Percentiles rank a stretch among this genome's conserved stretches.
Conservation (phyloP, 192 early-diverging fungal genomes). For the Entomortierella lignicola region DNA sequence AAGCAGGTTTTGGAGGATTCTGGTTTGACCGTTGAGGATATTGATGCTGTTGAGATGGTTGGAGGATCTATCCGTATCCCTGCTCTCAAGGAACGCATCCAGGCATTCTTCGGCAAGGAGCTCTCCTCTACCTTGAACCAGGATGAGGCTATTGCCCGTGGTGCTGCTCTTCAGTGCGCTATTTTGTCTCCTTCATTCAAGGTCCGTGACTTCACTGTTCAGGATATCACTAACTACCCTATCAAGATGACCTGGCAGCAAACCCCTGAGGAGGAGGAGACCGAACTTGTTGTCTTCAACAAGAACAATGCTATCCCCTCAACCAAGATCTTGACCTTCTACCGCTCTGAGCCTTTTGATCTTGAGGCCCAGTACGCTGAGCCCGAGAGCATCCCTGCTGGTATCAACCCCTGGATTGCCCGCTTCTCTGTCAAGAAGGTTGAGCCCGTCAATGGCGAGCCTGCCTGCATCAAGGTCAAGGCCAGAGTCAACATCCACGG, state of each 20-base stretch:
- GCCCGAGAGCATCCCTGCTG: conserved; percentile 76
- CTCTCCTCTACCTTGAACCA: conserved; percentile 95
- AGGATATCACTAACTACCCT: conserved; percentile 91
- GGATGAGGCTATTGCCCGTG: conserved; percentile 97
- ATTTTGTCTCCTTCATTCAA: conserved; percentile 97
- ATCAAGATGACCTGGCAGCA: conserved; percentile 91
- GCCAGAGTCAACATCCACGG: conserved; percentile 88
- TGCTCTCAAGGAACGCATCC: conserved; percentile 89
- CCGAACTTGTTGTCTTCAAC: conserved; percentile 88
- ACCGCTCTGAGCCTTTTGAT: conserved; percentile 85
- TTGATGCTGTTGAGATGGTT: conserved; percentile 94
- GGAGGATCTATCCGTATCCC: conserved; percentile 96
- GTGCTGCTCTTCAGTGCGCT: conserved; percentile 96
- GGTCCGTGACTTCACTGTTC: conserved; percentile 94
- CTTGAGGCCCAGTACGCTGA: conserved; percentile 84
- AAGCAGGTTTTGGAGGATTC: conserved; percentile 81
- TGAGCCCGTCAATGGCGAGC: conserved; percentile 70
- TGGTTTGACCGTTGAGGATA: conserved; percentile 79
- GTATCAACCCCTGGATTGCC: conserved; percentile 85
- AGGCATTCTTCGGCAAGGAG: conserved; percentile 90
- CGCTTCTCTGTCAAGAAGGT: conserved; percentile 90
- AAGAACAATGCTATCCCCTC: conserved; percentile 88
- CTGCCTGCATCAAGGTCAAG: conserved; percentile 93
- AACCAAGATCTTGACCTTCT: conserved; percentile 93
- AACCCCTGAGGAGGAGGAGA: conserved; percentile 79